Evolutionary conservation across 768 basidiomycete species (phyloP).

Genomic region (Tulasnella calospora): DNA sequence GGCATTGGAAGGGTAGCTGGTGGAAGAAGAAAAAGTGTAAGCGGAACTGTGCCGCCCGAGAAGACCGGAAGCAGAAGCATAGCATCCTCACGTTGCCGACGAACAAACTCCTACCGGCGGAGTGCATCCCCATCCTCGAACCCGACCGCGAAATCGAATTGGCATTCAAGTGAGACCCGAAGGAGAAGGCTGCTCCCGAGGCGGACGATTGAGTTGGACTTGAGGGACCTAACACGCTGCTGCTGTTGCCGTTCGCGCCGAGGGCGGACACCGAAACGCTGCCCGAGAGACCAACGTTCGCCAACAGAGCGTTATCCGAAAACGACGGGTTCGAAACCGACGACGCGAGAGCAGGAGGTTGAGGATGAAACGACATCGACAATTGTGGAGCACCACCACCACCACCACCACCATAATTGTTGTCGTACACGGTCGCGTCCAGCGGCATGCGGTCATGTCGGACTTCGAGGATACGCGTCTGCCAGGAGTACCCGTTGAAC

Average conservation of each 20-base stretch:
- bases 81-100: constrained; percentile 78
- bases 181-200: background rate
- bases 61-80: background rate
- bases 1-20: constrained; percentile 86
- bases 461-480: constrained; percentile 86
- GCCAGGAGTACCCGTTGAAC: constrained; percentile 98
- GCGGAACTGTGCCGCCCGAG: background rate
- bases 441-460: constrained; percentile 76
- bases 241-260: background rate
- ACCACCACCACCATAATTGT: constrained; percentile 20
- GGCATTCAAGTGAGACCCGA: background rate
- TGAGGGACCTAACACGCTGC: background rate
- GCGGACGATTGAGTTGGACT: background rate
- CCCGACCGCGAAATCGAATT: constrained; percentile 21
- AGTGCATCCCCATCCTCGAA: constrained; percentile 22
- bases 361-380: background rate
- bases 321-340: constrained; percentile 8
- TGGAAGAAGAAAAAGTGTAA: background rate
- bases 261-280: constrained; percentile 1
- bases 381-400: too few relatives aligned
- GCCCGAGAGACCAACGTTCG: background rate
- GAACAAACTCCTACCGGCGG: constrained; percentile 49
- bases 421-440: constrained; percentile 45
- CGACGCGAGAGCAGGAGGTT: background rate
- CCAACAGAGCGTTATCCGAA: background rate